Conservation (phyloP, 257 asterid genomes). For the Penstemon eatonii region DNA sequence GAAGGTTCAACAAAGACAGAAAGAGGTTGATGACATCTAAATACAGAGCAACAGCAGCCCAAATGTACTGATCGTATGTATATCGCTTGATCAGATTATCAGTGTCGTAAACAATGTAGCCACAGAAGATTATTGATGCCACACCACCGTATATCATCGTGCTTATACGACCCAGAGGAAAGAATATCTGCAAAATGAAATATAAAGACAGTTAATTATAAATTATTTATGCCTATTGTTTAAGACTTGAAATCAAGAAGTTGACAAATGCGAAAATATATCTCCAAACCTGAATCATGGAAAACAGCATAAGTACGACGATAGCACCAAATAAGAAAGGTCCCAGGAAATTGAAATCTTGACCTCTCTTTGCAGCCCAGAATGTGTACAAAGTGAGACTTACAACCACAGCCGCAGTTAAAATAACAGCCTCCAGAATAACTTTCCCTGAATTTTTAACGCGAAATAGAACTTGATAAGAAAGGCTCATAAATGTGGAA, state of each 20-base stretch:
- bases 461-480: no score
- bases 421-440: slow-evolving; percentile 44
- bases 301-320: slow-evolving; percentile 44
- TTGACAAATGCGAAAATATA: neutral
- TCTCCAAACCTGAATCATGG: slow-evolving; percentile 48
- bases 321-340: slow-evolving; percentile 57
- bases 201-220: neutral
- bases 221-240: no score
- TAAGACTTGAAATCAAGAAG: neutral
- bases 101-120: slow-evolving; percentile 56
- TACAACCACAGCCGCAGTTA: slow-evolving; percentile 50
- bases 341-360: slow-evolving; percentile 57
- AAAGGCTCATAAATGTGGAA: no score
- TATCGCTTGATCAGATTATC: slow-evolving; percentile 60
- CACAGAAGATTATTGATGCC: slow-evolving; percentile 55
- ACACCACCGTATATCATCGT: slow-evolving; percentile 50
- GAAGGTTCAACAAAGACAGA: slow-evolving; percentile 36
- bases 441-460: slow-evolving; percentile 39
- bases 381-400: slow-evolving; percentile 62
- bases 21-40: slow-evolving; percentile 57
- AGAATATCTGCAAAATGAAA: slow-evolving; percentile 39
- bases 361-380: slow-evolving; percentile 64
- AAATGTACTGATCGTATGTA: slow-evolving; percentile 48
- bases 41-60: slow-evolving; percentile 60
- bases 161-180: slow-evolving; percentile 47